Percentiles rank a stretch among this genome's conserved stretches.
These are phyloP conservation scores for Candida sakaeoensis DNA, from an alignment of 805 yeast genomes.

Conservation along the genomic window DNA sequence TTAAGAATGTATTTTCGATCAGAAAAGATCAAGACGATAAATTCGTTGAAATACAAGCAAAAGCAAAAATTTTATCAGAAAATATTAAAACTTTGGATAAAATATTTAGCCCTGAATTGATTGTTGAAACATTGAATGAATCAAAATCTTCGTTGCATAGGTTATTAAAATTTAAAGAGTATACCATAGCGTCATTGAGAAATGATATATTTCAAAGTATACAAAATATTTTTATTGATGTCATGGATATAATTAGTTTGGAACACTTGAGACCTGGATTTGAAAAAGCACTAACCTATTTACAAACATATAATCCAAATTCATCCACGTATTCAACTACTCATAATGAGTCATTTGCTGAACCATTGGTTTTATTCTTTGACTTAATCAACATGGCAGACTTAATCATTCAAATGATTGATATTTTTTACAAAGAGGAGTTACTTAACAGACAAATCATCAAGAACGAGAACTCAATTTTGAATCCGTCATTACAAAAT, in stretches of 20 bases:
- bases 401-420: conserved; percentile 85
- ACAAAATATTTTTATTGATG: conserved; percentile 63
- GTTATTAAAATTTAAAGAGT: conserved; percentile 38
- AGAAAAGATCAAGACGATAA: conserved; percentile 20
- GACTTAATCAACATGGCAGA: conserved; percentile 93
- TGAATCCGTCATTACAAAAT: conserved; percentile 70
- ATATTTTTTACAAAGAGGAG: conserved; percentile 86
- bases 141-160: conserved; percentile 65
- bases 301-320: conserved; percentile 68
- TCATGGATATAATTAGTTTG: conserved; percentile 59
- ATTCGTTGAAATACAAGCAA: conserved; percentile 71
- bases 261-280: conserved; percentile 86
- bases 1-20: conserved; percentile 55
- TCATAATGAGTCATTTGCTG: conserved; percentile 45
- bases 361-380: conserved; percentile 81
- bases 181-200: conserved; percentile 31
- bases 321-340: conserved; percentile 27
- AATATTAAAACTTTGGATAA: conserved; percentile 74
- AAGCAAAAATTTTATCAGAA: conserved; percentile 69
- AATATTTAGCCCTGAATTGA: conserved; percentile 76
- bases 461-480: conserved; percentile 69
- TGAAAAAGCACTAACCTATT: conserved; percentile 67
- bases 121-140: conserved; percentile 63
- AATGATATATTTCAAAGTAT: conserved; percentile 36
- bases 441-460: conserved; percentile 55